Base-by-base conservation (phyloP, 805 yeast species). In the Cyberlindnera veronae region DNA sequence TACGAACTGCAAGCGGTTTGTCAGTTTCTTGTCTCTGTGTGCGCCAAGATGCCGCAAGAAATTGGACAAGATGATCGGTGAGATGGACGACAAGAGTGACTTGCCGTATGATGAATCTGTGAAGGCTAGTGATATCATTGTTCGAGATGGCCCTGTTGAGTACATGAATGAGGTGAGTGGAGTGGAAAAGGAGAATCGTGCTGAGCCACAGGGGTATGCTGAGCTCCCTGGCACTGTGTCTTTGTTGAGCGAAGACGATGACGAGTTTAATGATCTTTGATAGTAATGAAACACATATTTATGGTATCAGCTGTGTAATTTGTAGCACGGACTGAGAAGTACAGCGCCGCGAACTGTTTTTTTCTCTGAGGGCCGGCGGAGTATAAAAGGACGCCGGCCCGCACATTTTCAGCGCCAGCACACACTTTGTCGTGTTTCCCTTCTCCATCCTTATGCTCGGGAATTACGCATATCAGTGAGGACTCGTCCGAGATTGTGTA, bases 401-500 rank as follows among this genome's bases (percentile, higher is more conserved):
- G 26, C 34, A 5, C 27, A 11, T 31, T 9, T n/a, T 20, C 4
- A 13, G 18, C 18, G 4, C 13, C 13, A 6, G 13, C 5, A 24
- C 26, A 8, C 8, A 6, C 10, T 20, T 29, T 19, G 3, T n/a
- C 4, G 14, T 33, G 33, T 41, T 42, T 31, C 40, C 27, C 17
- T 52, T 70, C 73, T 64, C 66, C 72, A 86, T 90, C 97, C 83
- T 91, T 91, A 88, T 91, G 98, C 99, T 84, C 84, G 99, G 98
- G 98, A 96, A 91, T 89, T 91, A 93, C 98, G 96, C 95, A 95
- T 88, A 89, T 91, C 98, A 90, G 96, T 91, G 99, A 91, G 98
- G 99, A 93, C 89, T 90, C 96, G 96, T 93, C 99, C 98, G 99
- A 91, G 99, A 89, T 90, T 95, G 95, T 91, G 98, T 93, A 87